Evolutionary conservation across 2,329 filamentous ascomycete species (phyloP).

Genomic region (Simplicillium sp.): DNA sequence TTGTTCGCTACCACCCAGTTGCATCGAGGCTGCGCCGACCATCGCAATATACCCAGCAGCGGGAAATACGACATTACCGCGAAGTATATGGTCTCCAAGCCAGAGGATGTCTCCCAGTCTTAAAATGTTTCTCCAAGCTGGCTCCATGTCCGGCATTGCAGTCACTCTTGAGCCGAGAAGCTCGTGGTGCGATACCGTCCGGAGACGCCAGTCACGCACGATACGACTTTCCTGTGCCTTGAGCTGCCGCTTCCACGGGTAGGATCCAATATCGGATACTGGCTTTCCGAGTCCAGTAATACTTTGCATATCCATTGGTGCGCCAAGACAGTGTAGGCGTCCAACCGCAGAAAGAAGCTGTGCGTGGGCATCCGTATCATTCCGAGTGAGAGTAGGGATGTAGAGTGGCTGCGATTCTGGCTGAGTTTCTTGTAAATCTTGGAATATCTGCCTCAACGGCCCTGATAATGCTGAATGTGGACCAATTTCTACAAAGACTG

Average conservation of each 20-base stretch:
- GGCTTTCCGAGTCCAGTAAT: slow-evolving; percentile 5
- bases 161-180: slow-evolving; percentile 21
- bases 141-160: slow-evolving; percentile 13
- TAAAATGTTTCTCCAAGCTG: slow-evolving; percentile 14
- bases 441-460: slow-evolving; percentile 14
- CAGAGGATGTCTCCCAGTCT: slow-evolving; percentile 16
- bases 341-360: slow-evolving; percentile 16
- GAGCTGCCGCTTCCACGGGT: slow-evolving; percentile 26
- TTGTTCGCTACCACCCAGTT: slow-evolving; percentile 5
- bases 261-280: slow-evolving; percentile 21
- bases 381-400: slow-evolving; percentile 8
- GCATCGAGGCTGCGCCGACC: slow-evolving; percentile 18
- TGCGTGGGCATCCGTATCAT: slow-evolving; percentile 6
- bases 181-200: slow-evolving; percentile 24
- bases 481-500: slow-evolving; percentile 13
- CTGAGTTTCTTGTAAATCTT: not conserved
- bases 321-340: slow-evolving; percentile 7
- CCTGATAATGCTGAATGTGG: slow-evolving; percentile 15
- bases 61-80: slow-evolving; percentile 24
- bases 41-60: slow-evolving; percentile 24
- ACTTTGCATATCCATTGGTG: slow-evolving; percentile 9
- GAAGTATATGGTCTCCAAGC: slow-evolving; percentile 26
- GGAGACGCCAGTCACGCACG: slow-evolving; percentile 19
- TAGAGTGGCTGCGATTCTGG: slow-evolving; percentile 6
- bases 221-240: slow-evolving; percentile 21